Evolutionary conservation across 768 basidiomycete genomes (phyloP).

Genomic region (Hericium rajendrae): DNA sequence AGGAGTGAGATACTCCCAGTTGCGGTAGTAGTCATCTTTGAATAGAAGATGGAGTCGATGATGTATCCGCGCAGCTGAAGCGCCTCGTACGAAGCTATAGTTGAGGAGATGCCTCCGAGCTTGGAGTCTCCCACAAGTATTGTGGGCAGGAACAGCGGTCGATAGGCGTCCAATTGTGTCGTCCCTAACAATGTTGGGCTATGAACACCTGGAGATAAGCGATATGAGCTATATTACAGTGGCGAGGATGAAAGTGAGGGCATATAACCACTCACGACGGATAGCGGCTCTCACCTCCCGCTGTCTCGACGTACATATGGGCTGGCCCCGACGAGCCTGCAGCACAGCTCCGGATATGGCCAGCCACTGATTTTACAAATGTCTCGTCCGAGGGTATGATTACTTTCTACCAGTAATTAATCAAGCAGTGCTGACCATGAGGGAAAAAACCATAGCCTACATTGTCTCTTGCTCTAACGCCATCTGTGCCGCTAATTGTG

Average conservation of each 20-base stretch:
- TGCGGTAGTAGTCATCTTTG: constrained; percentile 78
- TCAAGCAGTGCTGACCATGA: not conserved
- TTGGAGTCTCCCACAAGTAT: constrained; percentile 81
- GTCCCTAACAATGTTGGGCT: constrained; percentile 79
- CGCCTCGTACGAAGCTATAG: constrained; percentile 89
- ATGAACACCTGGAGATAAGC: constrained; percentile 59
- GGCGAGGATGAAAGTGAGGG: not conserved
- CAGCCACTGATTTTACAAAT: constrained; percentile 54
- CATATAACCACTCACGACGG: constrained; percentile 4
- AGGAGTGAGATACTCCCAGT: constrained; percentile 75
- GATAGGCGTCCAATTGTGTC: constrained; percentile 77
- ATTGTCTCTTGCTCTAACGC: constrained; percentile 25
- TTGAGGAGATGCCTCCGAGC: constrained; percentile 90
- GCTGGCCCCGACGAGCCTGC: constrained; percentile 20
- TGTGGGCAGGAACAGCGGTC: constrained; percentile 80
- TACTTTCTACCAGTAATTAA: constrained; percentile 1
- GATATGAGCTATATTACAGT: no score
- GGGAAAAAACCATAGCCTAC: constrained; percentile 15
- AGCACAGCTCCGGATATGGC: constrained; percentile 51
- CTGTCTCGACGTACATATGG: constrained; percentile 86
- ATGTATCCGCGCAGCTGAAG: constrained; percentile 84
- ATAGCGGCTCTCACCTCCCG: constrained; percentile 63
- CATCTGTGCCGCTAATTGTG: constrained; percentile 73
- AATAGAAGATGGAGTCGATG: constrained; percentile 81
- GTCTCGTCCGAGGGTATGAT: constrained; percentile 52